Evolutionary conservation across 1,139 yeast genomes (phyloP).

Genomic region (Geotrichum histeridarum): DNA sequence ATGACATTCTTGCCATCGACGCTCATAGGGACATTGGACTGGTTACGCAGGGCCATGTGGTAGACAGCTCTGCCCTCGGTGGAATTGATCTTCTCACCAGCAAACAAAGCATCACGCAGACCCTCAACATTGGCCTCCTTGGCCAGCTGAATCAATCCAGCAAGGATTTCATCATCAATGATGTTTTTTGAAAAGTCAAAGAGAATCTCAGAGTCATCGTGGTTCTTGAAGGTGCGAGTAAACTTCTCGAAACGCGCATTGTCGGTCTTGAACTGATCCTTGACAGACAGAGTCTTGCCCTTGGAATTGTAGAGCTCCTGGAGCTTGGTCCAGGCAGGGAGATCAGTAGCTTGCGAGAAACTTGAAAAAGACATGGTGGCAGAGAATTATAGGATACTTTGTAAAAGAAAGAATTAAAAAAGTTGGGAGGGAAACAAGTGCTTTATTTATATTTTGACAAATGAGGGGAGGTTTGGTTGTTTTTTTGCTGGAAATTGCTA

Average conservation of each 20-base stretch:
- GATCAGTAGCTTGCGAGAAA: slow-evolving; percentile 65
- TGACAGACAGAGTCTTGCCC: slow-evolving; percentile 67
- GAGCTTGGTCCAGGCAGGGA: slow-evolving; percentile 80
- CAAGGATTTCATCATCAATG: slow-evolving; percentile 74
- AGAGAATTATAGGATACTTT: background rate
- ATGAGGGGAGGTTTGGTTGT: slow-evolving; percentile 1
- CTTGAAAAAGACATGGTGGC: slow-evolving; percentile 39
- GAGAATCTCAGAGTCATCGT: slow-evolving; percentile 78
- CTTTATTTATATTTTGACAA: slow-evolving; percentile 11
- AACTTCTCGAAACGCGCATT: slow-evolving; percentile 67
- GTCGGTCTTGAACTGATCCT: slow-evolving; percentile 72
- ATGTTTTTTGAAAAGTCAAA: slow-evolving; percentile 95
- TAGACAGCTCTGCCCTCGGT: slow-evolving; percentile 96
- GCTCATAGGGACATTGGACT: slow-evolving; percentile 70
- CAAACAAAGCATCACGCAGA: slow-evolving; percentile 85
- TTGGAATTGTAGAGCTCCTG: slow-evolving; percentile 61
- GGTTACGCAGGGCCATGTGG: slow-evolving; percentile 94
- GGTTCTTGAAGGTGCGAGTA: slow-evolving; percentile 73
- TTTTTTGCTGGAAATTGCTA: background rate
- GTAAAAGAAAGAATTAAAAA: background rate
- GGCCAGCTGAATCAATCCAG: slow-evolving; percentile 68
- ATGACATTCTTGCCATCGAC: slow-evolving; percentile 89
- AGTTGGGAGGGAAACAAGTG: slow-evolving; percentile 1
- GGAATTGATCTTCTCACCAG: slow-evolving; percentile 87
- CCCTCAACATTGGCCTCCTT: slow-evolving; percentile 83